Conservation (phyloP, 225 moss, liverwort and hornwort species). For the Marchantia paleacea region DNA sequence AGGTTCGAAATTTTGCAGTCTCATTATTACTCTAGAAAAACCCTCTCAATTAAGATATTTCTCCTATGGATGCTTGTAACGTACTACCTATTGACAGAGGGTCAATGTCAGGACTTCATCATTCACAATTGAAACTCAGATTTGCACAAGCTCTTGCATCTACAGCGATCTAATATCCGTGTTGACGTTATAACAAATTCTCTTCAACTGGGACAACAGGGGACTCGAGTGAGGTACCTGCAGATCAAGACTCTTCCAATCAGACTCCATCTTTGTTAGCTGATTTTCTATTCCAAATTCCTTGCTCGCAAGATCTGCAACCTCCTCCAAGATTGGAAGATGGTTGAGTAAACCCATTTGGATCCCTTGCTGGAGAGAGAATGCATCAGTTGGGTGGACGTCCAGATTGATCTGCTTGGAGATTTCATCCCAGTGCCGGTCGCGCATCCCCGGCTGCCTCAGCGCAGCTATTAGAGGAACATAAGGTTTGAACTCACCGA, state of each 20-base stretch:
- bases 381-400: conserved; percentile 43
- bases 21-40: too few species aligned
- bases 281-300: conserved; percentile 74
- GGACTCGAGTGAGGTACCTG: conserved; percentile 33
- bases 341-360: conserved; percentile 63
- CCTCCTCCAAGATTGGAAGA: conserved; percentile 55
- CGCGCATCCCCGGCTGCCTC: conserved; percentile 67
- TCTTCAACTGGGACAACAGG: neutral
- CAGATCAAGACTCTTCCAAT: conserved; percentile 63
- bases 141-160: neutral
- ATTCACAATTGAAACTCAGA: neutral
- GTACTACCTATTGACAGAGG: neutral
- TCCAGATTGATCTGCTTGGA: conserved; percentile 43
- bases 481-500: conserved; percentile 65
- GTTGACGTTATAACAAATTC: neutral
- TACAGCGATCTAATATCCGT: neutral
- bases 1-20: too few species aligned
- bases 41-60: neutral
- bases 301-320: conserved; percentile 74
- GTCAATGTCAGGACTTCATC: neutral
- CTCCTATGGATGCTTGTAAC: neutral
- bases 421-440: conserved; percentile 78
- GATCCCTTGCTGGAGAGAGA: conserved; percentile 56
- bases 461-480: conserved; percentile 72
- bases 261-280: conserved; percentile 70